These are phyloP conservation scores for Pelargonium citronellum DNA, from an alignment of 441 rosid genomes.

Conservation along the genomic window DNA sequence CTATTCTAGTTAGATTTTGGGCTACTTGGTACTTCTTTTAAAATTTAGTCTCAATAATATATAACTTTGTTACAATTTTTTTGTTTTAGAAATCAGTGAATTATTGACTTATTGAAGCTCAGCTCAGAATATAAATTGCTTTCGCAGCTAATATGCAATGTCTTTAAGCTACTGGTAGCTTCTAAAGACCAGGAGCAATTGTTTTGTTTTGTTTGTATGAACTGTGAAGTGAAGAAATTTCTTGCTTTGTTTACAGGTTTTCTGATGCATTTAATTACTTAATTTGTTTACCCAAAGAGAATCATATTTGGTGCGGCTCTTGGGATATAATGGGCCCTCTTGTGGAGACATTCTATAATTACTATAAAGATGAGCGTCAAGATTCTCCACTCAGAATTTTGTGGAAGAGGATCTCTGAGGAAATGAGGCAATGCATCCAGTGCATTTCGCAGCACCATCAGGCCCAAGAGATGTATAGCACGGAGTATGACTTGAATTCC, in stretches of 20 bases:
- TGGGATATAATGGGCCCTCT: slow-evolving; percentile 89
- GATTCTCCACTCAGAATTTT: slow-evolving; percentile 77
- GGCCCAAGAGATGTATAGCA: slow-evolving; percentile 65
- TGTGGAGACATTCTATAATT: slow-evolving; percentile 84
- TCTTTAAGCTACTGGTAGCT: neutral
- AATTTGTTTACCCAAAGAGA: slow-evolving; percentile 61
- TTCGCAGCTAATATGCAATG: neutral
- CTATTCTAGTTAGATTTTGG: too few relatives aligned
- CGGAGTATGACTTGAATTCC: slow-evolving; percentile 65
- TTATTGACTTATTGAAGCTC: neutral
- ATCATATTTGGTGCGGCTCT: slow-evolving; percentile 79
- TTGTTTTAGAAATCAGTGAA: neutral
- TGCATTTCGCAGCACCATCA: slow-evolving; percentile 94
- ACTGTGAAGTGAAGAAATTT: slow-evolving; percentile 1
- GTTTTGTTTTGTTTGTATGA: neutral
- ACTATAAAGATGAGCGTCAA: slow-evolving; percentile 55
- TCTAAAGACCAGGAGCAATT: neutral
- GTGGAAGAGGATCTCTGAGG: slow-evolving; percentile 77
- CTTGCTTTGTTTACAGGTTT: slow-evolving; percentile 48
- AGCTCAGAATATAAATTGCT: neutral
- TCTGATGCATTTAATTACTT: slow-evolving; percentile 67
- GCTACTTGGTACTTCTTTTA: neutral
- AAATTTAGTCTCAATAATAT: too few relatives aligned
- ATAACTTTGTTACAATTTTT: too few relatives aligned
- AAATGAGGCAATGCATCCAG: slow-evolving; percentile 66